A percentile compares a stretch with the other conserved stretches of the same genome.
Conservation (phyloP, 306 rosid genomes). For the Gynostemma pentaphyllum region DNA sequence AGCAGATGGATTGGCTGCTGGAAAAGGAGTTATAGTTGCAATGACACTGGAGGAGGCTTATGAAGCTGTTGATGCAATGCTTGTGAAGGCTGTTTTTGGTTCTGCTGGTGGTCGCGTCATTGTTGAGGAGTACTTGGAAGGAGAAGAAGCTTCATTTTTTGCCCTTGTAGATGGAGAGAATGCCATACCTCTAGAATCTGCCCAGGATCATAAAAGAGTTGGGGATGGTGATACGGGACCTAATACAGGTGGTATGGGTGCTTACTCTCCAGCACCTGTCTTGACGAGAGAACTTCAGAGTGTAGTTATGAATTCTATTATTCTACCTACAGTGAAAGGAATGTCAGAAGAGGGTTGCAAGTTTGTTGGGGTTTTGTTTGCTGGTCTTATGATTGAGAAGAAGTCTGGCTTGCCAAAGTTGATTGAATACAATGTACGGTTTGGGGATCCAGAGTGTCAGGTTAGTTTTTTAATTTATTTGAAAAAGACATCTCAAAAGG, state of each 20-base stretch:
- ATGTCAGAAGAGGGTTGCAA: conserved; percentile 84
- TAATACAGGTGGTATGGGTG: conserved; percentile 99
- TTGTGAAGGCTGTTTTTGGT: conserved; percentile 74
- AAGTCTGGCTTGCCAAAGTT: conserved; percentile 86
- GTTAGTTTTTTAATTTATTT: no score
- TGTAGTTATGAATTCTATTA: conserved; percentile 70
- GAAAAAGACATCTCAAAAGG: no score
- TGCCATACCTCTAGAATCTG: conserved; percentile 92
- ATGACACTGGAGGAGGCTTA: conserved; percentile 65
- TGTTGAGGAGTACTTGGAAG: conserved; percentile 87
- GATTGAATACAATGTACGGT: conserved; percentile 90
- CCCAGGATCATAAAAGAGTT: conserved; percentile 94
- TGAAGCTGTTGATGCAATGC: conserved; percentile 91
- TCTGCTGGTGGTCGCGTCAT: conserved; percentile 75
- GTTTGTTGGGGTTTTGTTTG: conserved; percentile 88
- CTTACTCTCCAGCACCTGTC: conserved; percentile 87
- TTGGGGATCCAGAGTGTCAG: conserved; percentile 99
- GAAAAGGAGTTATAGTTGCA: conserved; percentile 90
- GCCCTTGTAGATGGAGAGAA: conserved; percentile 90
- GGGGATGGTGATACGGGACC: conserved; percentile 96
- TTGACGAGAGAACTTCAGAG: conserved; percentile 72
- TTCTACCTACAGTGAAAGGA: conserved; percentile 86
- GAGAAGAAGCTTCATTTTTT: conserved; percentile 92
- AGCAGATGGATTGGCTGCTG: conserved; percentile 97
- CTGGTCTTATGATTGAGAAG: conserved; percentile 95